Evolutionary conservation across 2,329 filamentous ascomycete species (phyloP).

Genomic region (Colletotrichum viniferum): DNA sequence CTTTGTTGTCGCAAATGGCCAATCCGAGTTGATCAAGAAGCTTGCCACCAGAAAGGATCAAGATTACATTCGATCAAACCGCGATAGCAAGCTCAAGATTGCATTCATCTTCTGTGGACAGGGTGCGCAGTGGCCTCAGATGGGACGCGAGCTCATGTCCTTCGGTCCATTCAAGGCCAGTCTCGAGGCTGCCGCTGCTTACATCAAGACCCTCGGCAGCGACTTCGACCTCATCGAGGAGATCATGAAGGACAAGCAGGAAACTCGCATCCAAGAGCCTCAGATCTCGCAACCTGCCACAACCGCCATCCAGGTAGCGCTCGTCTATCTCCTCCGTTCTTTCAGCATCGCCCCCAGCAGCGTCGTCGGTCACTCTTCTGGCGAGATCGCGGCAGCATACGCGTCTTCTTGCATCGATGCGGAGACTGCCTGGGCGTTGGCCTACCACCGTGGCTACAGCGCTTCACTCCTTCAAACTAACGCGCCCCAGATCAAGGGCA

Average conservation of each 20-base stretch:
- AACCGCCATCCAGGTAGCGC: conserved; percentile 46
- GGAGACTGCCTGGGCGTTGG: conserved; percentile 43
- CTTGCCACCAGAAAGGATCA: conserved; percentile 25
- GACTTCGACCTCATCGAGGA: conserved; percentile 40
- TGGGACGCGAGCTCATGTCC: conserved; percentile 45
- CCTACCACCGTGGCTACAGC: conserved; percentile 44
- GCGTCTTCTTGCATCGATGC: conserved; percentile 39
- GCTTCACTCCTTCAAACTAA: conserved; percentile 32
- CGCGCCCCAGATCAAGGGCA: conserved; percentile 34
- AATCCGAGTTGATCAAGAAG: conserved; percentile 34
- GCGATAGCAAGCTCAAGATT: conserved; percentile 32
- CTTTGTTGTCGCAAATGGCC: conserved; percentile 39
- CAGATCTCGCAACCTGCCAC: conserved; percentile 45
- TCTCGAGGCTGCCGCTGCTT: conserved; percentile 36
- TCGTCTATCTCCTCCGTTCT: conserved; percentile 42
- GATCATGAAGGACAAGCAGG: conserved; percentile 29
- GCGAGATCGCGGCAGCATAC: conserved; percentile 51
- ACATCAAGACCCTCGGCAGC: conserved; percentile 34
- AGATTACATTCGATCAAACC: conserved; percentile 27
- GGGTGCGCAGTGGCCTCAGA: conserved; percentile 46
- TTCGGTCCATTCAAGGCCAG: conserved; percentile 46
- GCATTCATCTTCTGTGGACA: conserved; percentile 50
- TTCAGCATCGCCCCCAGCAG: conserved; percentile 34
- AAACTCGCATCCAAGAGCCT: conserved; percentile 35
- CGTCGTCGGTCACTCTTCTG: conserved; percentile 51